These are phyloP conservation scores for Westerdykella ornata DNA, from an alignment of 2,329 filamentous ascomycete genomes.

Conservation along the genomic window DNA sequence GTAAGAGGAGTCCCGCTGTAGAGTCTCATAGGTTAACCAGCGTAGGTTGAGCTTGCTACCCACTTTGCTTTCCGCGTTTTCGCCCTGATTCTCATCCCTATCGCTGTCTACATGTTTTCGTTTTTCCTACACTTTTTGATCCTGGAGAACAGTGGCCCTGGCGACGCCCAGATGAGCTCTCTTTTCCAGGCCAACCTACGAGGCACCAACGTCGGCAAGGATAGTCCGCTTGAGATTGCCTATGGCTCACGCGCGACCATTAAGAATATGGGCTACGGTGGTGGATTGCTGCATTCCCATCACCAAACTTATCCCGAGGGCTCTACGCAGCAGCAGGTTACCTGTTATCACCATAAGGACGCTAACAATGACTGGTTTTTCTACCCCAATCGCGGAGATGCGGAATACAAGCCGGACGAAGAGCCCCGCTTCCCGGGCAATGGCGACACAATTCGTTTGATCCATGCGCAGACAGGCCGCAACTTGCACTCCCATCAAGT, in stretches of 20 bases:
- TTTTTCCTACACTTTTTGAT: constrained; percentile 94
- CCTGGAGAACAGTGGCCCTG: constrained; percentile 85
- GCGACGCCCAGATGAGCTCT: constrained; percentile 99
- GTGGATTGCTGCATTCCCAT: constrained; percentile 92
- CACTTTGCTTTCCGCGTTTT: constrained; percentile 76
- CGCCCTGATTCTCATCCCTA: constrained; percentile 80
- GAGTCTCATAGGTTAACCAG: constrained; percentile 16
- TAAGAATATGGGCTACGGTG: constrained; percentile 99
- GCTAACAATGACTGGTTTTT: constrained; percentile 99
- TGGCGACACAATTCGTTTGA: constrained; percentile 71
- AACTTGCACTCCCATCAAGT: constrained; percentile 95
- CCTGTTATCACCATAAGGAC: constrained; percentile 99
- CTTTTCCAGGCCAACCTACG: constrained; percentile 95
- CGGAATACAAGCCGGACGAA: constrained; percentile 64
- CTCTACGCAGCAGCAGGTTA: constrained; percentile 90
- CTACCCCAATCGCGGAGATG: constrained; percentile 79
- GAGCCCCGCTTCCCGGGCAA: constrained; percentile 70
- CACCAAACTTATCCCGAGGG: constrained; percentile 94
- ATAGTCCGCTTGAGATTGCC: constrained; percentile 88
- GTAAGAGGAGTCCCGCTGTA: constrained; percentile 36
- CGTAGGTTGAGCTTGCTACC: constrained; percentile 58
- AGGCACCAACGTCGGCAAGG: constrained; percentile 87
- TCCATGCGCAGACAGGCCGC: constrained; percentile 91
- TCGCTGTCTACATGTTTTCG: constrained; percentile 89
- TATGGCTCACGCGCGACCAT: constrained; percentile 83